Evolutionary conservation across 257 asterid genomes (phyloP).

Genomic region (Solanum virginianum): DNA sequence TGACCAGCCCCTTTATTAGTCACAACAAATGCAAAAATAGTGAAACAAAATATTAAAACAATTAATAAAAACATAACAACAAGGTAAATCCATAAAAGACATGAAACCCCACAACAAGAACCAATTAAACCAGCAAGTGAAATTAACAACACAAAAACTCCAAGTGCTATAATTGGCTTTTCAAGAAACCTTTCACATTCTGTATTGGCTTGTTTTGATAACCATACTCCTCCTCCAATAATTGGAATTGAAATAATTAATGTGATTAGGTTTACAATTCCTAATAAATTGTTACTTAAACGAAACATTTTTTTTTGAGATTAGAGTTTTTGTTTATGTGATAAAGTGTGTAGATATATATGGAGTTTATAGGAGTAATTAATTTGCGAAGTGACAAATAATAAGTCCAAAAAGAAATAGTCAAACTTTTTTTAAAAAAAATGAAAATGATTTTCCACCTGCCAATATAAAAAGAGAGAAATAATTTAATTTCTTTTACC

Average conservation of each 20-base stretch:
- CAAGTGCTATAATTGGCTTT: constrained; percentile 57
- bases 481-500: background rate
- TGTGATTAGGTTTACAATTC: constrained; percentile 52
- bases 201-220: constrained; percentile 53
- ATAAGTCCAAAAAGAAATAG: background rate
- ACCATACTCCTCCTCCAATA: constrained; percentile 76
- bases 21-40: constrained; percentile 84
- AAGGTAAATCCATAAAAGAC: constrained; percentile 74
- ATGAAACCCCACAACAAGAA: constrained; percentile 62
- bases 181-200: constrained; percentile 78
- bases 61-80: constrained; percentile 71
- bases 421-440: background rate
- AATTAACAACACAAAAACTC: constrained; percentile 52
- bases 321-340: background rate
- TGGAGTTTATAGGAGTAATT: background rate
- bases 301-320: constrained; percentile 35
- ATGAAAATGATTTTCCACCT: background rate
- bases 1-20: constrained; percentile 84
- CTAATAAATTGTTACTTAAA: constrained; percentile 62
- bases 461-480: background rate
- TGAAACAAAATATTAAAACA: constrained; percentile 51
- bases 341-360: background rate
- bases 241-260: constrained; percentile 69
- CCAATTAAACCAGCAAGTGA: constrained; percentile 82
- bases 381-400: background rate